These are phyloP conservation scores for Candida dubliniensis DNA, from an alignment of 1,139 yeast species.

Conservation along the genomic window DNA sequence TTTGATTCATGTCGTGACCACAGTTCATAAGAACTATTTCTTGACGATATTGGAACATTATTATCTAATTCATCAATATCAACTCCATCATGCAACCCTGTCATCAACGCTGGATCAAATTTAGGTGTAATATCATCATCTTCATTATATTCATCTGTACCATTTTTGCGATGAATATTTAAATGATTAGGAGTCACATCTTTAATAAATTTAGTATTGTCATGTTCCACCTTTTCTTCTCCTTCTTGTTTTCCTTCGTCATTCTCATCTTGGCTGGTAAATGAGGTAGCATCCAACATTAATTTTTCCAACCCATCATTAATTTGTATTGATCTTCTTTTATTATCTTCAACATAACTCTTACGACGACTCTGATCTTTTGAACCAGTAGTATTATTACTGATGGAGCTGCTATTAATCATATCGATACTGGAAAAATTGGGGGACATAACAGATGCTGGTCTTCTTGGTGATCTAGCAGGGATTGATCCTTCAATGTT, in stretches of 20 bases:
- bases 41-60: too few species aligned
- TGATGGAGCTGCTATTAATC: background rate
- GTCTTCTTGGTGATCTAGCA: conserved; percentile 43
- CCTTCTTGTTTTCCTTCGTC: background rate
- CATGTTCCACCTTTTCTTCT: background rate
- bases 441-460: conserved; percentile 32
- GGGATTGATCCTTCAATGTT: conserved; percentile 43
- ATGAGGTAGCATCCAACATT: conserved; percentile 38
- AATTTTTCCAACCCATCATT: conserved; percentile 43
- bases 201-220: background rate
- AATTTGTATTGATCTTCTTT: conserved; percentile 23
- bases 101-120: background rate
- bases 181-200: too few species aligned
- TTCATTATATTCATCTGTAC: background rate
- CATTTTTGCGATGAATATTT: too few species aligned
- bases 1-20: too few species aligned
- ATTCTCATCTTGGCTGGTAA: background rate
- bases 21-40: too few species aligned
- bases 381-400: background rate
- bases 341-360: conserved; percentile 12
- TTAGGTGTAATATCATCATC: conserved; percentile 4
- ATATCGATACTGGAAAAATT: conserved; percentile 1
- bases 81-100: background rate
- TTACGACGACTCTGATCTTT: background rate
- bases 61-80: too few species aligned